phyloP scores from a whole-genome alignment of 495 filamentous ascomycete genomes.

The Cladorrhinum samala region DNA sequence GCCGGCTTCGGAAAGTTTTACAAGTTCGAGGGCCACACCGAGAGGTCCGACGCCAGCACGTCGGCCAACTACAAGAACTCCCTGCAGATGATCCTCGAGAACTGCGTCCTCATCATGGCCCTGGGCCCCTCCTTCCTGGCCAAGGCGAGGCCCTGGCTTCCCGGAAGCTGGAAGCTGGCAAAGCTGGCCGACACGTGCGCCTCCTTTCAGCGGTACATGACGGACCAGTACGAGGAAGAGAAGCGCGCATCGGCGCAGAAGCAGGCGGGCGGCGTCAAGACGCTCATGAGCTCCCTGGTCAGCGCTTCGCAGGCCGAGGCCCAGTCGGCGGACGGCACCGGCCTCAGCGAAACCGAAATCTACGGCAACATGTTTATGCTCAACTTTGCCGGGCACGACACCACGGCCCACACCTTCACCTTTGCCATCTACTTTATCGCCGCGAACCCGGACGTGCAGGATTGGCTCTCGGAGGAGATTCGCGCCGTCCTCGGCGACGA shows the following conservation, averaged over 20 bases:
- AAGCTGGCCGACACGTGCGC: slow-evolving; percentile 21
- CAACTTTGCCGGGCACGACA: slow-evolving; percentile 51
- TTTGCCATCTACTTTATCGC: slow-evolving; percentile 46
- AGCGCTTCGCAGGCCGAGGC: slow-evolving; percentile 16
- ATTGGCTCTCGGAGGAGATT: slow-evolving; percentile 27
- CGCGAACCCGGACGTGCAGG: slow-evolving; percentile 42
- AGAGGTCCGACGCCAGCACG: not conserved
- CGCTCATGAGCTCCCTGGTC: slow-evolving; percentile 16
- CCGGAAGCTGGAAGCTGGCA: slow-evolving; percentile 20
- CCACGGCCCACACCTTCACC: slow-evolving; percentile 46
- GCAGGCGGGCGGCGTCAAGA: too few relatives aligned
- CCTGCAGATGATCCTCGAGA: slow-evolving; percentile 27
- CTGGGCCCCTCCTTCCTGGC: slow-evolving; percentile 21
- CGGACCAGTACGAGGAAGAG: slow-evolving; percentile 21
- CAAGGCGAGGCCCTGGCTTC: slow-evolving; percentile 18
- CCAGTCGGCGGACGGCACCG: slow-evolving; percentile 9
- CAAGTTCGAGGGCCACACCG: slow-evolving; percentile 23
- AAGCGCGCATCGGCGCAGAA: not conserved
- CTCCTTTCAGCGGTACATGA: slow-evolving; percentile 27
- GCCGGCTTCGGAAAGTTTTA: slow-evolving; percentile 40
- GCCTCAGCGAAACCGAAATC: slow-evolving; percentile 34
- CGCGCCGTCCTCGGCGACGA: slow-evolving; percentile 16
- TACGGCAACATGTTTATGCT: slow-evolving; percentile 52
- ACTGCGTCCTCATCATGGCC: slow-evolving; percentile 28
- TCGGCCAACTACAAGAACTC: slow-evolving; percentile 28